These are phyloP conservation scores for Globisporangium cylindrosporum DNA, from an alignment of 352 stramenopile species.

Conservation along the genomic window DNA sequence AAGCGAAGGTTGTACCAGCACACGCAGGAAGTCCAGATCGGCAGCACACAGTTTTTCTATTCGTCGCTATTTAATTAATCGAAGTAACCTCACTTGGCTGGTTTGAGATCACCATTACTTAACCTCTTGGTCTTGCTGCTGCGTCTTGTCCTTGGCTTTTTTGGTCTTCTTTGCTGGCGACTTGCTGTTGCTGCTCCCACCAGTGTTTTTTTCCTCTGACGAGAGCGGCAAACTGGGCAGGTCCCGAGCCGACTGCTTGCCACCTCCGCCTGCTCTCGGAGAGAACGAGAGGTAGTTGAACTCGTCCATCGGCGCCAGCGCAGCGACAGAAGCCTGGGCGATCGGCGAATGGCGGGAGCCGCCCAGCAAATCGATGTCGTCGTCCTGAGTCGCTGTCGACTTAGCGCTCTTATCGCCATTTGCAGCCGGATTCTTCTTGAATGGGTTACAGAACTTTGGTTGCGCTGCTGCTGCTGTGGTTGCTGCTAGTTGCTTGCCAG, in stretches of 20 bases:
- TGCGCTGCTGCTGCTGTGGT: not conserved
- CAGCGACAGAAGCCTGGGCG: not conserved
- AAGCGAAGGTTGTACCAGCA: conserved; percentile 45
- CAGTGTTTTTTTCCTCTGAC: conserved; percentile 4
- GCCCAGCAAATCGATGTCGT: conserved; percentile 2
- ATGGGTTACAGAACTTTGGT: conserved; percentile 14
- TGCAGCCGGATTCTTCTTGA: conserved; percentile 5
- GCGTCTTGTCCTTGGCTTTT: conserved; percentile 4
- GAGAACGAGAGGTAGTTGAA: conserved; percentile 16
- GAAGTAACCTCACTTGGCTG: not conserved
- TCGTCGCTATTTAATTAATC: conserved; percentile 51
- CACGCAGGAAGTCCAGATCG: conserved; percentile 61
- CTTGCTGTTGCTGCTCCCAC: not conserved
- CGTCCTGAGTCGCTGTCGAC: not conserved
- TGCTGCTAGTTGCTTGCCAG: not conserved
- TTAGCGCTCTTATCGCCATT: not conserved
- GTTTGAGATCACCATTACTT: conserved; percentile 5
- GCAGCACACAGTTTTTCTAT: conserved; percentile 59
- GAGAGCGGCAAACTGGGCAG: conserved; percentile 12
- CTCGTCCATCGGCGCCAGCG: conserved; percentile 6
- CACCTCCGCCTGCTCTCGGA: not conserved
- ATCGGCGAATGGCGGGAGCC: not conserved
- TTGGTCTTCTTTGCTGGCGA: conserved; percentile 1
- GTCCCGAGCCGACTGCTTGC: not conserved
- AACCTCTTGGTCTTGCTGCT: not conserved